Conservation (phyloP, 1,284 basidiomycete species). For the Lentinus polychrous region DNA sequence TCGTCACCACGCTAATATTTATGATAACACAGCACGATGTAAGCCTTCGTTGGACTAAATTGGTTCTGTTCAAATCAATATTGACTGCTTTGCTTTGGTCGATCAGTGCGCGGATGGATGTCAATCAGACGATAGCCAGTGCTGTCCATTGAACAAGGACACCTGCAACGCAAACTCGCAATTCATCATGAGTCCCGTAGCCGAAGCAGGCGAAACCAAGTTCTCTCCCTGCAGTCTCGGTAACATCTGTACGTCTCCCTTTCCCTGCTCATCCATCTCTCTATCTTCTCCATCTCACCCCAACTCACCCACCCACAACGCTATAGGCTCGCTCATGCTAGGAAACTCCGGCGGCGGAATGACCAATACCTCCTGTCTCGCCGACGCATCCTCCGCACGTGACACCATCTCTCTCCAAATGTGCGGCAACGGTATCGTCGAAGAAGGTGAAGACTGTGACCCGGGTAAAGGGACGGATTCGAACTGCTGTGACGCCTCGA, state of each 20-base stretch:
- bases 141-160: slow-evolving; percentile 64
- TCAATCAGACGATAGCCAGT: slow-evolving; percentile 39
- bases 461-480: slow-evolving; percentile 62
- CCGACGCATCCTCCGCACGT: slow-evolving; percentile 40
- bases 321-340: slow-evolving; percentile 54
- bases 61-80: slow-evolving; percentile 4
- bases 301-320: background rate
- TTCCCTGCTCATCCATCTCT: background rate
- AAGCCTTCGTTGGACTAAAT: slow-evolving; percentile 6
- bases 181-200: slow-evolving; percentile 82
- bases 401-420: slow-evolving; percentile 56
- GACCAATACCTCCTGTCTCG: slow-evolving; percentile 57
- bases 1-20: background rate
- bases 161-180: slow-evolving; percentile 61
- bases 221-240: slow-evolving; percentile 83
- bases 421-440: slow-evolving; percentile 79
- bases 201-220: slow-evolving; percentile 52
- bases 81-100: background rate
- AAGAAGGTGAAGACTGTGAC: slow-evolving; percentile 82
- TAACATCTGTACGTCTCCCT: slow-evolving; percentile 66
- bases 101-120: slow-evolving; percentile 63
- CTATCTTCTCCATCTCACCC: slow-evolving; percentile 9
- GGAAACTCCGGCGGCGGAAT: slow-evolving; percentile 28
- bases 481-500: slow-evolving; percentile 70
- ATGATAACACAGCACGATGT: slow-evolving; percentile 48